Conservation (phyloP, 1,284 basidiomycete genomes). For the Ceratobasidium sp. region DNA sequence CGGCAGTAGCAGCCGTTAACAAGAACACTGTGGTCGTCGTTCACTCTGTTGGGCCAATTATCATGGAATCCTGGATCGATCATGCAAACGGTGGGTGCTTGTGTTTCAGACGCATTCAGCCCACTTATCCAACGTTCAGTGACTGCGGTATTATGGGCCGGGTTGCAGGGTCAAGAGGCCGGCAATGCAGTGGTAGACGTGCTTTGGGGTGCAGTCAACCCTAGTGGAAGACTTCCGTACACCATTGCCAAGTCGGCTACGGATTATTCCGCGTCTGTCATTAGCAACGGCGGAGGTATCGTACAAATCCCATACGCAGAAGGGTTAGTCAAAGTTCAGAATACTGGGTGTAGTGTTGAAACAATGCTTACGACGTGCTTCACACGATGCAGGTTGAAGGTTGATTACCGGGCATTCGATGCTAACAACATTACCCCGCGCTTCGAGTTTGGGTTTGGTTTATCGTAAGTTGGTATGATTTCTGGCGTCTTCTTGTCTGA, state of each 20-base stretch:
- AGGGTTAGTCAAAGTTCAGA: constrained; percentile 43
- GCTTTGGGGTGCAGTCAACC: constrained; percentile 74
- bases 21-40: constrained; percentile 66
- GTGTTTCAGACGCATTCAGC: neutral
- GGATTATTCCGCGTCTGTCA: constrained; percentile 58
- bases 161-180: constrained; percentile 64
- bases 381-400: constrained; percentile 56
- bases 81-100: constrained; percentile 52
- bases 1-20: constrained; percentile 55
- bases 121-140: constrained; percentile 3
- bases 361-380: constrained; percentile 6
- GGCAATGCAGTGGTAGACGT: constrained; percentile 73
- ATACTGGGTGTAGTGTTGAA: constrained; percentile 48
- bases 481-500: too few relatives aligned
- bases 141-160: constrained; percentile 48
- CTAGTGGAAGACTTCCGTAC: constrained; percentile 64
- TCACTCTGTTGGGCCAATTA: constrained; percentile 60
- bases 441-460: constrained; percentile 84
- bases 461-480: constrained; percentile 50
- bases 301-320: constrained; percentile 66
- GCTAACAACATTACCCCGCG: constrained; percentile 60
- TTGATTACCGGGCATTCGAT: constrained; percentile 77
- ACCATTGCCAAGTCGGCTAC: constrained; percentile 64
- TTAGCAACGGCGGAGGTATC: constrained; percentile 39
- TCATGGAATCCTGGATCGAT: constrained; percentile 60